phyloP scores from a whole-genome alignment of 2,329 filamentous ascomycete genomes.

The Aspergillus quadricinctus region DNA sequence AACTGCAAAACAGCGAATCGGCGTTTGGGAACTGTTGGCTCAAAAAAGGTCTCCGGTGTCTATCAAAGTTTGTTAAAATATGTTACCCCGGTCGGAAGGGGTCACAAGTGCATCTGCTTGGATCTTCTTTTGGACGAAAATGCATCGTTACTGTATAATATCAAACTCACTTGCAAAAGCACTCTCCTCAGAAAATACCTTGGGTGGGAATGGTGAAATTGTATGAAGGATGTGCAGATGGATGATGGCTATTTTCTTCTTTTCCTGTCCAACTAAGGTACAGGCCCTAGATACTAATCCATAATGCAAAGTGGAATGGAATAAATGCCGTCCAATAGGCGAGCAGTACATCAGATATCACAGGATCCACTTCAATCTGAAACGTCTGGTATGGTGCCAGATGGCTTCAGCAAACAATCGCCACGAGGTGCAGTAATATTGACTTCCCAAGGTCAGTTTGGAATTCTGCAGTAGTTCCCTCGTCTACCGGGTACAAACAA shows the following conservation, averaged over 20 bases:
- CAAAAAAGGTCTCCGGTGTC: not conserved
- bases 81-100: not conserved
- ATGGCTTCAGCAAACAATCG: not conserved
- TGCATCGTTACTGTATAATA: not conserved
- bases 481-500: not conserved
- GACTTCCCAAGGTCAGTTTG: not conserved
- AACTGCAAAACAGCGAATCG: not conserved
- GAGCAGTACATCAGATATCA: not conserved
- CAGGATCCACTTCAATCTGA: not conserved
- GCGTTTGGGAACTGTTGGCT: not conserved
- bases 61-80: not conserved
- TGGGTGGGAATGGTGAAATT: not conserved
- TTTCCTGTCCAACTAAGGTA: not conserved
- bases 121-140: not conserved
- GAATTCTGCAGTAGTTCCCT: not conserved
- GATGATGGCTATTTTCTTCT: not conserved
- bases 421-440: not conserved
- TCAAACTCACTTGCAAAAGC: not conserved
- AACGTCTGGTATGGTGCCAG: not conserved
- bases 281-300: not conserved
- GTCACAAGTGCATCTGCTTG: not conserved
- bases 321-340: not conserved
- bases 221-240: not conserved
- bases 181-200: not conserved
- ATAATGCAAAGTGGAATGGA: not conserved